Conservation (phyloP, 352 stramenopile genomes). For the Globisporangium middletonii region DNA sequence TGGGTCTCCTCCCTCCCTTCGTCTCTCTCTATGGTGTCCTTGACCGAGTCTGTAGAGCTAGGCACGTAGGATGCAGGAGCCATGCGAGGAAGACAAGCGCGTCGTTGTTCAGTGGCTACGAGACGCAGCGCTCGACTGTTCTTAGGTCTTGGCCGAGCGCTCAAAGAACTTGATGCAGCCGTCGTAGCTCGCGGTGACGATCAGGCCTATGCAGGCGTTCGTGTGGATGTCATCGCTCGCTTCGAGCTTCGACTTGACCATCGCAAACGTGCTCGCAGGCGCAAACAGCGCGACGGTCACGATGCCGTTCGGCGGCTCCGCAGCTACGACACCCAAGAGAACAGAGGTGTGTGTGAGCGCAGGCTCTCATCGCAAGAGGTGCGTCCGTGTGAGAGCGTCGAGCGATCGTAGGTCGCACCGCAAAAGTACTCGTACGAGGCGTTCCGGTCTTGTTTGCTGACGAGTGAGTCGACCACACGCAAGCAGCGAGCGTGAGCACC, state of each 20-base stretch:
- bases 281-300: constrained; percentile 79
- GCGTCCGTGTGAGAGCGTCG: background rate
- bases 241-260: constrained; percentile 74
- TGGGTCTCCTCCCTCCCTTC: background rate
- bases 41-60: no score
- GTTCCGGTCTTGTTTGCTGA: constrained; percentile 76
- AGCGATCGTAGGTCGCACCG: constrained; percentile 23
- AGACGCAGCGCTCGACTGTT: background rate
- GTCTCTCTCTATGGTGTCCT: background rate
- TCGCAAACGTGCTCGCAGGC: constrained; percentile 70
- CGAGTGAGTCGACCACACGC: constrained; percentile 27
- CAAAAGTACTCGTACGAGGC: constrained; percentile 77
- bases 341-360: background rate
- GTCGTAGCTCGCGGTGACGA: constrained; percentile 82
- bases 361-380: no score
- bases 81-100: no score
- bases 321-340: constrained; percentile 29
- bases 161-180: constrained; percentile 83
- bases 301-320: constrained; percentile 62
- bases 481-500: constrained; percentile 24
- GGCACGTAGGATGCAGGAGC: no score
- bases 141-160: constrained; percentile 25
- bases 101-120: no score
- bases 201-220: constrained; percentile 70
- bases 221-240: constrained; percentile 47